A percentile compares a stretch with the other conserved stretches of the same genome.
phyloP scores from a whole-genome alignment of 2,329 filamentous ascomycete species.

The Colletotrichum magnum region DNA sequence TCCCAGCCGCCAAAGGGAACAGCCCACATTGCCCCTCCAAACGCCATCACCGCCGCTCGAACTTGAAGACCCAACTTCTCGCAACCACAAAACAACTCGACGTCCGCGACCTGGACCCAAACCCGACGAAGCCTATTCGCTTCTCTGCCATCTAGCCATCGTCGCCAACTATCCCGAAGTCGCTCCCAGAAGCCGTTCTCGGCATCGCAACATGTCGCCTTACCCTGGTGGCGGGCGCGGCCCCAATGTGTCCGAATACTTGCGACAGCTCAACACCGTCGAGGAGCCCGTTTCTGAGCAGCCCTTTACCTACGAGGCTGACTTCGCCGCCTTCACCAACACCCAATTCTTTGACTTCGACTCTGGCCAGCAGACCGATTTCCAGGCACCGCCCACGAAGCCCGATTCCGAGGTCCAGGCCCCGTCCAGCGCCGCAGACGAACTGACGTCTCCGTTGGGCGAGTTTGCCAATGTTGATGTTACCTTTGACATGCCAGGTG shows the following conservation, averaged over 20 bases:
- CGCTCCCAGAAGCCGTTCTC: slow-evolving; percentile 25
- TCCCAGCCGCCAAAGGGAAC: slow-evolving; percentile 18
- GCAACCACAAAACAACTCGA: slow-evolving; percentile 36
- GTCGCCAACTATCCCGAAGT: slow-evolving; percentile 14
- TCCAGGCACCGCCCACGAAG: slow-evolving; percentile 65
- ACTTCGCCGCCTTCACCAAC: slow-evolving; percentile 85
- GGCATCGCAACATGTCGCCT: slow-evolving; percentile 70
- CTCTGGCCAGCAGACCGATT: slow-evolving; percentile 71
- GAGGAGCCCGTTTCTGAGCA: slow-evolving; percentile 72
- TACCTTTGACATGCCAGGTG: slow-evolving; percentile 65
- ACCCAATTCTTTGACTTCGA: slow-evolving; percentile 87
- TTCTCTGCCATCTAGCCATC: slow-evolving; percentile 10
- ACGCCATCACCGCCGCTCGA: slow-evolving; percentile 29
- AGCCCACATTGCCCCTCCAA: slow-evolving; percentile 27
- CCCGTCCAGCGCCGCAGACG: slow-evolving; percentile 45
- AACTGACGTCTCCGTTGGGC: slow-evolving; percentile 55
- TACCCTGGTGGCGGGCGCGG: slow-evolving; percentile 80
- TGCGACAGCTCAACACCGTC: slow-evolving; percentile 86
- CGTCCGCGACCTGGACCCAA: slow-evolving; percentile 24
- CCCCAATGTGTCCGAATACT: slow-evolving; percentile 91
- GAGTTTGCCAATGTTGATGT: slow-evolving; percentile 64
- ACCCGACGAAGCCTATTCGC: slow-evolving; percentile 25
- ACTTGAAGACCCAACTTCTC: slow-evolving; percentile 19
- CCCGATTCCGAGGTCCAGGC: slow-evolving; percentile 51
- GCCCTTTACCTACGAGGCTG: slow-evolving; percentile 75